Conservation (phyloP, 1,284 basidiomycete genomes). For the Tausonia pullulans region DNA sequence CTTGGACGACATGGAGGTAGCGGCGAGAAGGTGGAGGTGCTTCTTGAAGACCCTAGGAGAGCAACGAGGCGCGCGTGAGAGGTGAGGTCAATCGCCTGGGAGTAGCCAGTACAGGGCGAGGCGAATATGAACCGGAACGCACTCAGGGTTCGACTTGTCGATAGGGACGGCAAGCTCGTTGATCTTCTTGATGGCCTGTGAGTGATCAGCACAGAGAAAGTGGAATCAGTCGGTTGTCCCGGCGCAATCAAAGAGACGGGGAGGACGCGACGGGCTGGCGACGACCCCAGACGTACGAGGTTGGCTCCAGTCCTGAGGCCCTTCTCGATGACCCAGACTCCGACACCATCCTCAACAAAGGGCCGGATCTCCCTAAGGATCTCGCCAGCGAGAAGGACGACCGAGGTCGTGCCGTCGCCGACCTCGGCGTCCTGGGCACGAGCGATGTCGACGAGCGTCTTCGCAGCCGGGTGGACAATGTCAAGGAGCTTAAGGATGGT, state of each 20-base stretch:
- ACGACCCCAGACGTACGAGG: conserved; percentile 46
- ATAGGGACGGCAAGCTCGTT: conserved; percentile 82
- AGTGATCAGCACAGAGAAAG: background rate
- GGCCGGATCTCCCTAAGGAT: conserved; percentile 83
- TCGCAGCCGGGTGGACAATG: conserved; percentile 93
- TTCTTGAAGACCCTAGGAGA: conserved; percentile 70
- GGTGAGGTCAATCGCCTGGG: background rate
- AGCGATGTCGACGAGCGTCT: conserved; percentile 93
- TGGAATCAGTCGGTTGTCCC: background rate
- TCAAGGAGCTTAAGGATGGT: conserved; percentile 95
- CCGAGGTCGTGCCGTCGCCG: conserved; percentile 94
- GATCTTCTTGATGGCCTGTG: conserved; percentile 71
- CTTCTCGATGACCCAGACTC: conserved; percentile 95
- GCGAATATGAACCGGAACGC: background rate
- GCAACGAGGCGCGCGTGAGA: background rate
- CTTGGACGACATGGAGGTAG: conserved; percentile 99
- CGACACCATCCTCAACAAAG: conserved; percentile 95
- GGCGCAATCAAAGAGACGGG: background rate
- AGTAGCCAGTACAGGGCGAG: background rate
- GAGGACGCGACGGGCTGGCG: background rate
- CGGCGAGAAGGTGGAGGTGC: conserved; percentile 88
- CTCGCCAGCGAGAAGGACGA: conserved; percentile 87
- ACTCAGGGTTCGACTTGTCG: conserved; percentile 80
- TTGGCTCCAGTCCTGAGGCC: conserved; percentile 82
- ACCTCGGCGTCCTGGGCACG: conserved; percentile 97